Evolutionary conservation across 106 monocot species (phyloP).

Genomic region (Ottelia alismoides): DNA sequence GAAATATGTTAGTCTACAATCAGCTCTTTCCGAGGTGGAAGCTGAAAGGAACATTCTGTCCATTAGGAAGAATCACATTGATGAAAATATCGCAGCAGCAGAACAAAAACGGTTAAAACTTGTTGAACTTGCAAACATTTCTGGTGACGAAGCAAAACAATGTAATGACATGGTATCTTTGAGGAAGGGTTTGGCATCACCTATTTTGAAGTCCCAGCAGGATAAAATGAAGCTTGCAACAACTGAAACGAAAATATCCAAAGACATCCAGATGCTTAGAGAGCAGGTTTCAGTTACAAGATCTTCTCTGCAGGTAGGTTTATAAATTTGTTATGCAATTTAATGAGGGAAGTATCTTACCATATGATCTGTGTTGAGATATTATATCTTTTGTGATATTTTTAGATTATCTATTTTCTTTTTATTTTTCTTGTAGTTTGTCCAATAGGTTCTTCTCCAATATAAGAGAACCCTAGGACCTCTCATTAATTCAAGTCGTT

Average conservation of each 20-base stretch:
- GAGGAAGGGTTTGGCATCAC: conserved; percentile 44
- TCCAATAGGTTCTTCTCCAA: too few relatives aligned
- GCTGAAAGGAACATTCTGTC: conserved; percentile 29
- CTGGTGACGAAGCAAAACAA: conserved; percentile 51
- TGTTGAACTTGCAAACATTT: conserved; percentile 31
- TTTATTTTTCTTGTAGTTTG: too few relatives aligned
- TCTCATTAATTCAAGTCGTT: too few relatives aligned
- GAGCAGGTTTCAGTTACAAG: conserved; percentile 59
- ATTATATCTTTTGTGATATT: too few relatives aligned
- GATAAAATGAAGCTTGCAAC: conserved; percentile 57
- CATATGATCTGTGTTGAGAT: too few relatives aligned
- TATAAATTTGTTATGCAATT: not conserved
- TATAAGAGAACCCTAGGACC: too few relatives aligned
- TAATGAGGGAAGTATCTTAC: too few relatives aligned
- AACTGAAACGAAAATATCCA: conserved; percentile 51
- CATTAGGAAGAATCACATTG: conserved; percentile 57
- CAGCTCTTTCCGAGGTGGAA: conserved; percentile 26
- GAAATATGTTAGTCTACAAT: conserved; percentile 29
- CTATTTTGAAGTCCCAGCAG: conserved; percentile 46
- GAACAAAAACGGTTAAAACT: conserved; percentile 45
- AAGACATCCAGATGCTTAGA: conserved; percentile 51
- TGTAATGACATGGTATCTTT: conserved; percentile 34
- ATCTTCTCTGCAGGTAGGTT: conserved; percentile 58
- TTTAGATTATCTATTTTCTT: too few relatives aligned
- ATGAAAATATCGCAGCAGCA: conserved; percentile 34